Evolutionary conservation across 2,329 filamentous ascomycete genomes (phyloP), one percentile per base, ranked within the genome.

Genomic region (Penicillium sp.): DNA sequence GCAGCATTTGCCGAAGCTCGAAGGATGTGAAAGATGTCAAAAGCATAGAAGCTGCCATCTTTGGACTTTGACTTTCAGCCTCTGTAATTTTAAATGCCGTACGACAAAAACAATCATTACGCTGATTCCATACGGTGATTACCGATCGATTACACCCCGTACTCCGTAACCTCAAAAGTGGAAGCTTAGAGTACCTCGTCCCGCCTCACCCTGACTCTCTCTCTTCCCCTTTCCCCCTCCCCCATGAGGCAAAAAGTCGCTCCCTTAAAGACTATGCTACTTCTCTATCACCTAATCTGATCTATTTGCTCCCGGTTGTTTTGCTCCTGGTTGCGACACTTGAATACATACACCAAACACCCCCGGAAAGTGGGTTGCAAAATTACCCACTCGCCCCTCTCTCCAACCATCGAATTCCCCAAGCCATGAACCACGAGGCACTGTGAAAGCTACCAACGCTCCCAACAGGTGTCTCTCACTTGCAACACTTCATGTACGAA

Each of bases 401-500:
- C 40, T 50, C 32, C 38, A 45, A 56, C 40, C 34, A 22, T 51
- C 44, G 36, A 47, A 44, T 46, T 41, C 44, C 36, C 42, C 23
- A 47, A 58, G 52, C 42, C 54, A 59, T 59, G 57, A 59, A 49
- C 56, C 40, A 47, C 51, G 36, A 40, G 40, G 45, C 35, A 46
- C 46, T 48, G 43, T 57, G 51, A 57, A 42, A 37, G 31, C 24
- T 24, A 24, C 20, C 32, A 32, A 31, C 38, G 32, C 38, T 47
- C 34, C 34, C 10, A 26, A 11, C 13, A 24, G 10, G 37, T 40
- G 37, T 40, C 24, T 39, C 31, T 32, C 26, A 26, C 36, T 16
- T 22, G 43, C 37, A 41, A 44, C 38, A 41, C 56, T 56, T 54
- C 49, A 70, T 70, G 67, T 67, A 61, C 54, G 62, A 64, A 37